Percentiles rank a stretch among this genome's conserved stretches.
Conservation (phyloP, 2,329 filamentous ascomycete genomes). For the Fusarium burgessii region DNA sequence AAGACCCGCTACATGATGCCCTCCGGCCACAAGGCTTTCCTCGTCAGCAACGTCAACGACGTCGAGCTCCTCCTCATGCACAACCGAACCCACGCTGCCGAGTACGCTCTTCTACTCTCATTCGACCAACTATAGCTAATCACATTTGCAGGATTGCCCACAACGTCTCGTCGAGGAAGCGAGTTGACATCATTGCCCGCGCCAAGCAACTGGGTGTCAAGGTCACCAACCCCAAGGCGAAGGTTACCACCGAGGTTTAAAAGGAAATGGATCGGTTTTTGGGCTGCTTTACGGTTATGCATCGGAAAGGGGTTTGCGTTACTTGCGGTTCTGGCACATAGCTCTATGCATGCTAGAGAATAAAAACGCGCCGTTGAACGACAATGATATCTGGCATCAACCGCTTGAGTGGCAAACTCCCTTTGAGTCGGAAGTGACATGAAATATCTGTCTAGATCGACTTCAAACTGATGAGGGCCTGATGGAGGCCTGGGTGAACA, state of each 20-base stretch:
- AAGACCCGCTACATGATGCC: conserved; percentile 99
- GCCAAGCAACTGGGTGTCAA: conserved; percentile 99
- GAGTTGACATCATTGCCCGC: conserved; percentile 96
- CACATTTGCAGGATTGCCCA: conserved; percentile 84
- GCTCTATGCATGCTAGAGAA: conserved; percentile 45
- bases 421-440: conserved; percentile 19
- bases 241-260: conserved; percentile 95
- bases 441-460: conserved; percentile 1
- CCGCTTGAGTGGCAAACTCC: conserved; percentile 30
- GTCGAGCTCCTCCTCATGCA: conserved; percentile 99
- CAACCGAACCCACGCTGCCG: conserved; percentile 98
- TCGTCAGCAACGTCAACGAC: conserved; percentile 96
- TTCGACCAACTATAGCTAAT: conserved; percentile 13
- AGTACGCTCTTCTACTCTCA: conserved; percentile 73
- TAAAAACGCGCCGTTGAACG: conserved; percentile 50
- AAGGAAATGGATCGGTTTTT: conserved; percentile 48
- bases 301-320: conserved; percentile 50
- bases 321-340: conserved; percentile 49
- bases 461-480: conserved; percentile 36
- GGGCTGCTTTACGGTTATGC: conserved; percentile 50
- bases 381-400: conserved; percentile 44
- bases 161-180: conserved; percentile 98
- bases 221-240: conserved; percentile 99
- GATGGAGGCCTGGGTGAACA: conserved; percentile 22
- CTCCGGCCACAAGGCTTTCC: conserved; percentile 99